Base-by-base conservation (phyloP, 2,329 filamentous ascomycete species). In the Calonectria pseudoreteaudii region DNA sequence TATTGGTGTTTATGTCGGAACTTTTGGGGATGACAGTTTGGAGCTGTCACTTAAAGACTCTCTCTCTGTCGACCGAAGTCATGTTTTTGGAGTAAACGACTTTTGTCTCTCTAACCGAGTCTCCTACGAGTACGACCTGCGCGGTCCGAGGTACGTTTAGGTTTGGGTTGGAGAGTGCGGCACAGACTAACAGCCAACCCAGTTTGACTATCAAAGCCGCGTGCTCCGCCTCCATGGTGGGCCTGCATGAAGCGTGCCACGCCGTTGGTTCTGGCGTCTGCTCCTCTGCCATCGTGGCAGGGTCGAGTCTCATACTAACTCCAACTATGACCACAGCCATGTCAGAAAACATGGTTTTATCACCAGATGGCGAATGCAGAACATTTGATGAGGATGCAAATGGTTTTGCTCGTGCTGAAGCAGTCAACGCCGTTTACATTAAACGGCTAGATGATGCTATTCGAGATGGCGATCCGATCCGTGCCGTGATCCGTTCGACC, bases 391-490 rank as follows among this genome's bases (percentile, higher is more conserved):
- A 77, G 4, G 85, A 28, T 84, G 75, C 70, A 79, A 81, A 85
- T 75, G 80, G 80, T 5, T 93, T 92, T 78, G 90, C 87, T 0
- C 86, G 91, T 16, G 91, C 89, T 1, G 91, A 93, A 76, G 91
- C 90, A 0, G 83, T 88, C 18, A 89, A 85, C 0, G 85, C 88
- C 11, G 79, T 93, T 1, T 79, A 91, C 2, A 74, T 93, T 2
- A 92, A 92, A 81, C 85, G 85, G 0, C 82, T 92, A 0, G 81
- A 84, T 1, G 86, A 90, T 73, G 91, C 91, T 0, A 76, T 92
- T 3, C 79, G 82, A 13, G 88, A 90, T 72, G 87, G 88, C 2
- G 89, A 92, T 73, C 86, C 85, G 0, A 87, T 90, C 49, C 84
- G 87, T 7, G 86, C 84, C 4, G 83, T 90, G 7, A 88, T 91